Evolutionary conservation across 306 rosid genomes (phyloP).

Genomic region (Arachis stenosperma): DNA sequence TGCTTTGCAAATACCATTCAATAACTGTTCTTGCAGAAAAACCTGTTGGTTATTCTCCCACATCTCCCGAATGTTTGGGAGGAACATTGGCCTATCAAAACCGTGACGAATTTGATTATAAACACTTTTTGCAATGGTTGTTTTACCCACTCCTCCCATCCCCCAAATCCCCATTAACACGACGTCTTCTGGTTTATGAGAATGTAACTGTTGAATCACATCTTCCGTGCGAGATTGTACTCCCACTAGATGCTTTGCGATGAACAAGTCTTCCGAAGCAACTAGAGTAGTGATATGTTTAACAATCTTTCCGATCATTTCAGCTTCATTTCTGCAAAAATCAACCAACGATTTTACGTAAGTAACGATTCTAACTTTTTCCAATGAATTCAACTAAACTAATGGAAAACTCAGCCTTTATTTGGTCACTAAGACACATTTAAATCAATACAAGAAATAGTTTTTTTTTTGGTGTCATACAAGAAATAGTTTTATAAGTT

Average conservation of each 20-base stretch:
- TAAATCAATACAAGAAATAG: too few relatives aligned
- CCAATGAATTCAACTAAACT: too few relatives aligned
- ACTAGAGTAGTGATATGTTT: too few relatives aligned
- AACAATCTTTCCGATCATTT: neutral
- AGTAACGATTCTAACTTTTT: too few relatives aligned
- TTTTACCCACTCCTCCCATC: slow-evolving; percentile 15
- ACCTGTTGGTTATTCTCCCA: neutral
- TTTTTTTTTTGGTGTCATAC: too few relatives aligned
- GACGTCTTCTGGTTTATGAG: neutral
- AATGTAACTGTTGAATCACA: neutral
- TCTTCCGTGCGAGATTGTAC: neutral
- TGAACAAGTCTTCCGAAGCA: neutral
- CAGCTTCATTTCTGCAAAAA: neutral
- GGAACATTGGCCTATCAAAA: neutral
- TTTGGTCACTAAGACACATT: too few relatives aligned
- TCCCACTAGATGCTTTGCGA: neutral
- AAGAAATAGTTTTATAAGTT: too few relatives aligned
- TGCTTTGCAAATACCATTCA: neutral
- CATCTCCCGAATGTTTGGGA: slow-evolving; percentile 2
- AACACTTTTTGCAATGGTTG: slow-evolving; percentile 15
- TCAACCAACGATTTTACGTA: too few relatives aligned
- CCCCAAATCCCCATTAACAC: slow-evolving; percentile 22
- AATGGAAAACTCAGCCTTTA: too few relatives aligned
- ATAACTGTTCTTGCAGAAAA: slow-evolving; percentile 12
- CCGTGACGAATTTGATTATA: neutral